Base-by-base conservation (phyloP, 2,329 filamentous ascomycete species). In the Pestalotiopsis sp. region DNA sequence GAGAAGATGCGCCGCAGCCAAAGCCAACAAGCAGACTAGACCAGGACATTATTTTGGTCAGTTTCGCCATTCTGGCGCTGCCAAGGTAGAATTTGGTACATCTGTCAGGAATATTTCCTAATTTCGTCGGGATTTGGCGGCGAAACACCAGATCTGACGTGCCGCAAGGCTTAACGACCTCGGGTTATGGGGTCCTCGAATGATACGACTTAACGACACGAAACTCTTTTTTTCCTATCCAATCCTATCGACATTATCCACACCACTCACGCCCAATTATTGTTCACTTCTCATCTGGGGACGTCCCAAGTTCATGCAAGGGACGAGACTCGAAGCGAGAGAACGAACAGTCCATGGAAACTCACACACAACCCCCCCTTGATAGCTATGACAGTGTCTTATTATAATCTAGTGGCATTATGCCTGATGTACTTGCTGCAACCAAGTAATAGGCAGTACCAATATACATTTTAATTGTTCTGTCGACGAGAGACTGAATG, bases 1-100 rank as follows among this genome's bases (percentile, higher is more conserved):
- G 96, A 99, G 86, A 99, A 99, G 89, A 97, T 97, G 91, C 94
- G 96, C 77, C 94, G 96, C 80, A 97, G 94, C 86, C 92, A 97
- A 83, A 89, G 90, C 67, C 85, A 86, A 75, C 78, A 84, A 65
- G 74, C 81, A 64, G 87, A 89, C 79, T 89, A 89, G 75, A 67
- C 23, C 36, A 31, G n/a, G 38, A 23, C 25, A 39, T 58, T 36
- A 38, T 56, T 38, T 63, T 25, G 49, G 17, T 31, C 64, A 17
- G 41, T 23, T 13, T 58, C 41, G 52, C 49, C 31, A 25, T 66
- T 27, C 72, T 69, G 68, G 67, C 68, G 38, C 39, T 70, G 68
- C 70, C 76, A 70, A 76, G 76, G 77, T 76, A 76, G 45, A 74
- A 73, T 71, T 72, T 75, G 71, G 73, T 76, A 76, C 76, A 76